phyloP scores from a whole-genome alignment of 169 alveolate genomes.

The Babesia gibsoni region DNA sequence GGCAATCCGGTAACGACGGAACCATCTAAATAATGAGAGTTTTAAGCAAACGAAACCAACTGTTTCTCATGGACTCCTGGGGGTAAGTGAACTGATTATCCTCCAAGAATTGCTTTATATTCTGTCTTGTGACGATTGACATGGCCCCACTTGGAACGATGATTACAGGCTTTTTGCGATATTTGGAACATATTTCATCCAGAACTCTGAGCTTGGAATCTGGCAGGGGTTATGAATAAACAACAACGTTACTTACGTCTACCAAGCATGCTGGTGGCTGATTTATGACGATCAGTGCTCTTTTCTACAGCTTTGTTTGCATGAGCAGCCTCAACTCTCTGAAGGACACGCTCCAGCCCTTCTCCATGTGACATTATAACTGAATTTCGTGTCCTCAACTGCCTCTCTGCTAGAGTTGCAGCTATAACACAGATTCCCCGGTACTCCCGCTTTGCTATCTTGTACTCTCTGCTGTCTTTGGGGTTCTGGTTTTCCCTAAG shows the following conservation, averaged over 20 bases:
- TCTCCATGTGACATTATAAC: constrained; percentile 52
- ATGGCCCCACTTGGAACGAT: constrained; percentile 58
- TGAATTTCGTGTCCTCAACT: constrained; percentile 51
- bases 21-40: constrained; percentile 43
- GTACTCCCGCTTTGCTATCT: not conserved
- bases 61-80: constrained; percentile 28
- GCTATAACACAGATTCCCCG: constrained; percentile 22
- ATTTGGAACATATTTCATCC: constrained; percentile 71
- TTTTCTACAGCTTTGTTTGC: not conserved
- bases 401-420: constrained; percentile 37
- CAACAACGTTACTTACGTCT: not conserved
- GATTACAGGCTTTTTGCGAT: constrained; percentile 73
- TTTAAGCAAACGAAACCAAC: constrained; percentile 6
- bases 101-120: constrained; percentile 54
- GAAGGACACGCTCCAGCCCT: constrained; percentile 51
- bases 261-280: constrained; percentile 2
- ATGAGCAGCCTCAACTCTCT: constrained; percentile 27
- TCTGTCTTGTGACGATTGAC: constrained; percentile 46
- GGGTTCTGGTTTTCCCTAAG: not conserved
- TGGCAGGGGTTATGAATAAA: not conserved
- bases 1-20: constrained; percentile 27
- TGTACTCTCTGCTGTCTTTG: not conserved
- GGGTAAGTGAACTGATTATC: constrained; percentile 57
- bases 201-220: constrained; percentile 50
- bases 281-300: not conserved